Conservation (phyloP, 352 stramenopile species). For the Phytophthora citricola region DNA sequence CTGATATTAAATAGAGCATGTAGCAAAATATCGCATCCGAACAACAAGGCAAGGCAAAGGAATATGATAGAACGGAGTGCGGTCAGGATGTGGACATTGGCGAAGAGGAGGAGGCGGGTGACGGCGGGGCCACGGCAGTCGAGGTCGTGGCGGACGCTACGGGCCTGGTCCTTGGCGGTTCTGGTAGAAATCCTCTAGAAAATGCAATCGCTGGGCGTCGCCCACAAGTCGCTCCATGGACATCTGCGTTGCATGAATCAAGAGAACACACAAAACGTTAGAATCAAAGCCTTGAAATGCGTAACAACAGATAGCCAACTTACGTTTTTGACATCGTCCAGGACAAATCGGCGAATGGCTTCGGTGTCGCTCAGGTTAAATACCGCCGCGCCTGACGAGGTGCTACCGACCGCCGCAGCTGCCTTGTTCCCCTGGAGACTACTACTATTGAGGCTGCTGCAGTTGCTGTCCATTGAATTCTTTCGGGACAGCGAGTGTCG, state of each 20-base stretch:
- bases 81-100: conserved; percentile 42
- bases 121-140: conserved; percentile 23
- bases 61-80: conserved; percentile 38
- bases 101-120: conserved; percentile 29
- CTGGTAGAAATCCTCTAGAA: conserved; percentile 70
- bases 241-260: conserved; percentile 44
- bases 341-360: conserved; percentile 62
- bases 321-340: conserved; percentile 77
- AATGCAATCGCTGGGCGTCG: conserved; percentile 76
- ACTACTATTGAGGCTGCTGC: conserved; percentile 35
- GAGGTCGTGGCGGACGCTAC: conserved; percentile 20
- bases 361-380: conserved; percentile 71
- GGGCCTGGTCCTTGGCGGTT: conserved; percentile 24
- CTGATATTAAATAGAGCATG: conserved; percentile 49
- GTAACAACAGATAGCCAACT: not conserved
- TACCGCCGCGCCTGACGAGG: conserved; percentile 26
- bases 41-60: conserved; percentile 37
- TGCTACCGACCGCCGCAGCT: conserved; percentile 14
- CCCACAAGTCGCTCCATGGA: conserved; percentile 83
- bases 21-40: conserved; percentile 40
- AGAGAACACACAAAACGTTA: conserved; percentile 11
- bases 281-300: not conserved
- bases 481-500: conserved; percentile 36
- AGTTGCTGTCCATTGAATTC: conserved; percentile 37
- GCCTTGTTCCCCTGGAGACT: conserved; percentile 26